These are phyloP conservation scores for Wallacemonas sp. DNA, from an alignment of 208 protist species.

Conservation along the genomic window DNA sequence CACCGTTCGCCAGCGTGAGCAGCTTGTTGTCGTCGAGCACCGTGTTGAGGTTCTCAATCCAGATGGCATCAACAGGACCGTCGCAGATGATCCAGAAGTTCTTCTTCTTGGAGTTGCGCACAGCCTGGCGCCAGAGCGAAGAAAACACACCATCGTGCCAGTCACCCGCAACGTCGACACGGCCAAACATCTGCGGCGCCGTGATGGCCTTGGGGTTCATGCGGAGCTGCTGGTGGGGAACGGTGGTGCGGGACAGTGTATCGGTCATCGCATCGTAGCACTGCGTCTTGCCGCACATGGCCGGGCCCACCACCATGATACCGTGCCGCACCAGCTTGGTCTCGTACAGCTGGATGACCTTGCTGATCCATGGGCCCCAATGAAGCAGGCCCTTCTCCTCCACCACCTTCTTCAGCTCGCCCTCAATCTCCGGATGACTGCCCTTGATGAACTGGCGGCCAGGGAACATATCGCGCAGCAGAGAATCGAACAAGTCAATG, in stretches of 20 bases:
- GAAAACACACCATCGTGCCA: conserved; percentile 97
- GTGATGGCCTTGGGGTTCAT: conserved; percentile 97
- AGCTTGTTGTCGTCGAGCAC: conserved; percentile 99
- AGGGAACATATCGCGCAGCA: conserved; percentile 95
- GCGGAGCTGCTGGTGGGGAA: conserved; percentile 90
- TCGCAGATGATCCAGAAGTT: conserved; percentile 97
- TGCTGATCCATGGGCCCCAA: conserved; percentile 89
- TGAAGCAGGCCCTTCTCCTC: conserved; percentile 83
- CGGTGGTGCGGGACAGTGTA: conserved; percentile 77
- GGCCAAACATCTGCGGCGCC: conserved; percentile 95
- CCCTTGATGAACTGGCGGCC: conserved; percentile 91
- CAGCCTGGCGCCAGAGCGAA: conserved; percentile 88
- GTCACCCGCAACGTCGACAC: conserved; percentile 93
- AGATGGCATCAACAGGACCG: conserved; percentile 98
- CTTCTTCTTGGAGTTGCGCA: conserved; percentile 86
- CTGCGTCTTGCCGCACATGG: conserved; percentile 94
- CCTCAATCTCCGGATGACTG: conserved; percentile 90
- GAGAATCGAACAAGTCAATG: conserved; percentile 96
- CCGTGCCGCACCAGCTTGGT: conserved; percentile 95
- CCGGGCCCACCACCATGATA: conserved; percentile 94
- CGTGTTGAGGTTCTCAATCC: conserved; percentile 99
- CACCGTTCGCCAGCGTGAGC: conserved; percentile 97
- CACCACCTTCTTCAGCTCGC: conserved; percentile 84
- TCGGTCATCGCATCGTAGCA: conserved; percentile 93
- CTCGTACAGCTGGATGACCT: conserved; percentile 95